These are phyloP conservation scores for Lentinula raphanica DNA, from an alignment of 768 basidiomycete species.

Conservation along the genomic window DNA sequence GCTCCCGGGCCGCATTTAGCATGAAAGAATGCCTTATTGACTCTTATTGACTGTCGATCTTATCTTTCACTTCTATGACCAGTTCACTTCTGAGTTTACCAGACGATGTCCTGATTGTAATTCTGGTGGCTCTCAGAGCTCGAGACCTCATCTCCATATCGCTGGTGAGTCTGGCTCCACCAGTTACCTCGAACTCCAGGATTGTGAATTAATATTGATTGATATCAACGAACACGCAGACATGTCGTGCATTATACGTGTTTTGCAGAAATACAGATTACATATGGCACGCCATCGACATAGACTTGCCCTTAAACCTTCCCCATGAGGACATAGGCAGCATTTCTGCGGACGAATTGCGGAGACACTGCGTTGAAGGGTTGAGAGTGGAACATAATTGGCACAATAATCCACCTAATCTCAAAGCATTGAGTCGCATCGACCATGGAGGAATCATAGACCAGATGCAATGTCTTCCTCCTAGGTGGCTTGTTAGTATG, in stretches of 20 bases:
- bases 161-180: conserved; percentile 32
- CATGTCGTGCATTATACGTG: conserved; percentile 57
- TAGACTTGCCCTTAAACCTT: conserved; percentile 40
- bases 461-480: conserved; percentile 41
- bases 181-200: background rate
- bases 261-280: conserved; percentile 41
- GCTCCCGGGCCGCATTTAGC: background rate
- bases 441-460: conserved; percentile 33
- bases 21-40: background rate
- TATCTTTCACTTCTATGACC: conserved; percentile 7
- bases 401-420: conserved; percentile 29
- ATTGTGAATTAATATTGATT: background rate
- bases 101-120: conserved; percentile 37
- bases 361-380: conserved; percentile 35
- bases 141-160: conserved; percentile 42
- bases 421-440: conserved; percentile 33
- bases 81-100: conserved; percentile 30
- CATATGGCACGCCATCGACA: conserved; percentile 45
- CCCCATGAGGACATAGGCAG: conserved; percentile 26
- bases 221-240: conserved; percentile 28
- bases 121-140: conserved; percentile 27
- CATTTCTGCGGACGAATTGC: conserved; percentile 37
- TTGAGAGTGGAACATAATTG: conserved; percentile 49
- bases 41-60: background rate
- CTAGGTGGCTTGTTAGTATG: conserved; percentile 43